phyloP scores from a whole-genome alignment of 1,139 yeast species.

The Hemisphaericaspora subhashii region DNA sequence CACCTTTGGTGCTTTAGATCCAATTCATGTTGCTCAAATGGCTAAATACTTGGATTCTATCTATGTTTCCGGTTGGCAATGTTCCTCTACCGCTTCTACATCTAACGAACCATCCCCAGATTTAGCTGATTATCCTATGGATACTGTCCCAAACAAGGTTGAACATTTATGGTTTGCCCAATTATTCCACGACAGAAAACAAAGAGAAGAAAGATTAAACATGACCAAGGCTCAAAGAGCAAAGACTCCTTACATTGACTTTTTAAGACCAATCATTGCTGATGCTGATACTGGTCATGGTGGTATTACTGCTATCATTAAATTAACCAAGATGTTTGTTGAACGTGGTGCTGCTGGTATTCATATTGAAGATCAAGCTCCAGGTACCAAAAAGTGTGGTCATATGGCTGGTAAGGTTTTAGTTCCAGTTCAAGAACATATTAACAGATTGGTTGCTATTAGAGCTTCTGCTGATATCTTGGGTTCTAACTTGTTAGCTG shows the following conservation, averaged over 20 bases:
- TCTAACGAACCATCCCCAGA: slow-evolving; percentile 98
- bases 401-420: slow-evolving; percentile 98
- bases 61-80: slow-evolving; percentile 98
- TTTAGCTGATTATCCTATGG: slow-evolving; percentile 97
- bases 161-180: slow-evolving; percentile 97
- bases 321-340: slow-evolving; percentile 92
- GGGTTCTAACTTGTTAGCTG: slow-evolving; percentile 80
- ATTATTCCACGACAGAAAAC: slow-evolving; percentile 95
- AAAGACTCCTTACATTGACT: slow-evolving; percentile 67
- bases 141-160: slow-evolving; percentile 97
- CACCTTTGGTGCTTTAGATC: slow-evolving; percentile 96
- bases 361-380: slow-evolving; percentile 98
- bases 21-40: slow-evolving; percentile 95
- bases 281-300: slow-evolving; percentile 99
- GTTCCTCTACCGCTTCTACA: slow-evolving; percentile 95
- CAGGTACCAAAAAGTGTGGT: slow-evolving; percentile 98
- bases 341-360: slow-evolving; percentile 99
- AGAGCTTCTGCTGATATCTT: slow-evolving; percentile 95
- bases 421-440: slow-evolving; percentile 96
- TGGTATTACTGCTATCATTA: slow-evolving; percentile 93
- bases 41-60: slow-evolving; percentile 90
- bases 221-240: slow-evolving; percentile 63
- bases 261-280: slow-evolving; percentile 90
- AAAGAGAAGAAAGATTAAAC: slow-evolving; percentile 78
- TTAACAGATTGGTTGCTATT: slow-evolving; percentile 88